These are phyloP conservation scores for Echinosophora koreensis DNA, from an alignment of 306 rosid genomes.

Conservation along the genomic window DNA sequence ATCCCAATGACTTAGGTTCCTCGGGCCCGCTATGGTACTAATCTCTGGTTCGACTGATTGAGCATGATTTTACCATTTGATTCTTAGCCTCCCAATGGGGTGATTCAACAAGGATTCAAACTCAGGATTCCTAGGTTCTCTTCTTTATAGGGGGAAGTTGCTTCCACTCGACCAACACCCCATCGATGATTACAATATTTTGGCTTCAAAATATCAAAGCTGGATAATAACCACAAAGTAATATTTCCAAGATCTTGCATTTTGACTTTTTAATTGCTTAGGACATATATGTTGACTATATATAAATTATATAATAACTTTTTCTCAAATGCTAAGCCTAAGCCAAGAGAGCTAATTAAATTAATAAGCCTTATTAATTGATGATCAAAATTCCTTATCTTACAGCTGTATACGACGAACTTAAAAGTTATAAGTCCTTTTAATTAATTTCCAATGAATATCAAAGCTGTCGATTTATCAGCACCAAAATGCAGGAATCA, in stretches of 20 bases:
- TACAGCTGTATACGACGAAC: constrained; percentile 13
- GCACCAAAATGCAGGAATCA: not conserved
- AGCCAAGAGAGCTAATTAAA: not conserved
- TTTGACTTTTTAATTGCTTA: constrained; percentile 6
- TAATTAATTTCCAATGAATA: not conserved
- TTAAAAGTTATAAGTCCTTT: not conserved
- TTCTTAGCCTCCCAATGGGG: too few relatives aligned
- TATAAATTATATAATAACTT: not conserved
- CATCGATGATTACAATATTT: not conserved
- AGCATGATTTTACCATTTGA: too few relatives aligned
- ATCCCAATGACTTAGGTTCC: too few relatives aligned
- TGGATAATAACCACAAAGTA: not conserved
- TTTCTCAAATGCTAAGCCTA: not conserved
- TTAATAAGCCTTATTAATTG: not conserved
- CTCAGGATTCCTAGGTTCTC: too few relatives aligned
- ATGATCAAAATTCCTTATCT: constrained; percentile 3
- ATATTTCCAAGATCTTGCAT: constrained; percentile 7
- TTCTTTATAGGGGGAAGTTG: too few relatives aligned
- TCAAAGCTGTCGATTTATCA: constrained; percentile 27
- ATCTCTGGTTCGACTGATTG: too few relatives aligned
- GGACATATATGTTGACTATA: constrained; percentile 12
- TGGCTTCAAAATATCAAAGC: constrained; percentile 26
- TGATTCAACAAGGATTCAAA: too few relatives aligned
- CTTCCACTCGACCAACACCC: too few relatives aligned
- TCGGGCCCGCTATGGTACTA: too few relatives aligned